phyloP scores from a whole-genome alignment of 257 asterid genomes.

The Nicotiana sylvestris region DNA sequence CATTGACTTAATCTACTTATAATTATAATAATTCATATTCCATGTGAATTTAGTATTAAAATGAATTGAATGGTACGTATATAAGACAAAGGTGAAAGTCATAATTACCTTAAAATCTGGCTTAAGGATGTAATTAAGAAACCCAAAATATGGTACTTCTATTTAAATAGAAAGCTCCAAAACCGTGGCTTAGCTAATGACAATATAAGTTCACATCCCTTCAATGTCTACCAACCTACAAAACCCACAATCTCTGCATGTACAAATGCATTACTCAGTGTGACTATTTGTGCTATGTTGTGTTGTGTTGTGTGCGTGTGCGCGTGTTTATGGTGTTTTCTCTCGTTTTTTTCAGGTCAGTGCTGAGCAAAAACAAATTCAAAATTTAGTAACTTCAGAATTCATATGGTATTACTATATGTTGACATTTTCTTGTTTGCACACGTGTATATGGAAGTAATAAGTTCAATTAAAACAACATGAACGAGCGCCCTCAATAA shows the following conservation, averaged over 20 bases:
- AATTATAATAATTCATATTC: not conserved
- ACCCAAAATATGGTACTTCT: not conserved
- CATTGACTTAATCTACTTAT: too few relatives aligned
- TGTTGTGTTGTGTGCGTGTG: not conserved
- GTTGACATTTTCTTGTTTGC: too few relatives aligned
- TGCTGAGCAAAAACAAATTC: too few relatives aligned
- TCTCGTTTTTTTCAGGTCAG: not conserved
- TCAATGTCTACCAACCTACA: slow-evolving; percentile 29
- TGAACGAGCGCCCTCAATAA: too few relatives aligned
- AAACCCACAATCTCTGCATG: slow-evolving; percentile 32
- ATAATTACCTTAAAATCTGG: not conserved
- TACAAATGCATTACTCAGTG: not conserved
- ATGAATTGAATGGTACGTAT: not conserved
- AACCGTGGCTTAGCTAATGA: not conserved
- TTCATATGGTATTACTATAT: too few relatives aligned
- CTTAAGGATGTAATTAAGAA: not conserved
- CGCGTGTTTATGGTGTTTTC: not conserved
- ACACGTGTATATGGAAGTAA: too few relatives aligned
- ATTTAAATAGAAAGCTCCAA: not conserved
- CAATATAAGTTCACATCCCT: slow-evolving; percentile 13
- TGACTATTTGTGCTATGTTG: not conserved
- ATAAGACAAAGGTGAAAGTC: not conserved
- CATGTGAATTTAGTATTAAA: too few relatives aligned
- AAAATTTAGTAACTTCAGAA: too few relatives aligned
- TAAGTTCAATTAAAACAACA: too few relatives aligned